These are phyloP conservation scores for Silybum marianum DNA, from an alignment of 129 eudicot species.

Conservation along the genomic window DNA sequence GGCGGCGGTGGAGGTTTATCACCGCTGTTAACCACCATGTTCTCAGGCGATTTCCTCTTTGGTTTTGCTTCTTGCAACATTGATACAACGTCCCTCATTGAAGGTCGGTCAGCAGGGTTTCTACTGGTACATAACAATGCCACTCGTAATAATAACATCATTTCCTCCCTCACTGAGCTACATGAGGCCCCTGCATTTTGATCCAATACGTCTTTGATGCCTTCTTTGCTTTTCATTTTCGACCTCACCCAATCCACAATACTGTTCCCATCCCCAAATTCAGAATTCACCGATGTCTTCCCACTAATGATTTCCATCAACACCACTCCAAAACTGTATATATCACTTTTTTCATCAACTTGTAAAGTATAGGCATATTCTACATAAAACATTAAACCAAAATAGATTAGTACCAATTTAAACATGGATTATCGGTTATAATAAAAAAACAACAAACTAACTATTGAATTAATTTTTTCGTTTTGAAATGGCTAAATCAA, in stretches of 20 bases:
- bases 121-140: conserved; percentile 88
- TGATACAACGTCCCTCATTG: conserved; percentile 98
- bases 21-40: conserved; percentile 23
- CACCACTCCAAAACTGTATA: conserved; percentile 92
- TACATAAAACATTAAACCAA: conserved; percentile 28
- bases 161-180: conserved; percentile 82
- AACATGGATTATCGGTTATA: not conserved
- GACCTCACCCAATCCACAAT: conserved; percentile 92
- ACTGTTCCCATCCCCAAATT: conserved; percentile 93
- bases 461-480: not conserved
- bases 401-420: not conserved
- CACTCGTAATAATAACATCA: conserved; percentile 74
- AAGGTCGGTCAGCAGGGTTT: conserved; percentile 88
- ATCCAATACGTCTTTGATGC: conserved; percentile 63
- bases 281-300: conserved; percentile 75
- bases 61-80: conserved; percentile 98
- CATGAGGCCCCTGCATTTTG: conserved; percentile 84
- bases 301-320: conserved; percentile 86
- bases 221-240: conserved; percentile 64
- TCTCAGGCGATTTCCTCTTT: conserved; percentile 61
- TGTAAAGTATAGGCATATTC: conserved; percentile 96
- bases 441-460: not conserved
- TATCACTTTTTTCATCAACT: conserved; percentile 96
- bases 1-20: conserved; percentile 40
- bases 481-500: conserved; percentile 16